phyloP scores from a whole-genome alignment of 2,329 filamentous ascomycete species.

The Exutisphaerella laricina region DNA sequence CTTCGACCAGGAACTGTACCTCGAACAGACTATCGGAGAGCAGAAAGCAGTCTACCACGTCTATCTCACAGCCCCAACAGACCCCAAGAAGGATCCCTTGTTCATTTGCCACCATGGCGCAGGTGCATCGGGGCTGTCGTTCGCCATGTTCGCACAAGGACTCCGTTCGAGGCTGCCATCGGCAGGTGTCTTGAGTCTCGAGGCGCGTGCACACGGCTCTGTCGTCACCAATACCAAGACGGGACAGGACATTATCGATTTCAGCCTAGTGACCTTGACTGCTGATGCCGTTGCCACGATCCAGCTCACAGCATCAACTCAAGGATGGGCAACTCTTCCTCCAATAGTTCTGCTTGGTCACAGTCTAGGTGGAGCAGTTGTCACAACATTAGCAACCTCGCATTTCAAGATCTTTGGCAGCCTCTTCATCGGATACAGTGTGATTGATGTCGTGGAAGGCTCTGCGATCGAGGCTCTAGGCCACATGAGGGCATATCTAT shows the following conservation, averaged over 20 bases:
- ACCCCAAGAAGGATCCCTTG: constrained; percentile 61
- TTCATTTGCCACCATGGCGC: constrained; percentile 95
- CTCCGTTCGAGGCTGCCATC: constrained; percentile 70
- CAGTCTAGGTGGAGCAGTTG: constrained; percentile 84
- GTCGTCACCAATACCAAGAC: constrained; percentile 47
- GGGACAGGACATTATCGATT: constrained; percentile 50
- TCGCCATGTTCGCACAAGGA: constrained; percentile 73
- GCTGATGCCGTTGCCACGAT: constrained; percentile 68
- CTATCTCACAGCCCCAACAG: constrained; percentile 73
- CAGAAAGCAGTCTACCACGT: constrained; percentile 65
- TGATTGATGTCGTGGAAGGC: constrained; percentile 91
- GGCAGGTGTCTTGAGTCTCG: constrained; percentile 77
- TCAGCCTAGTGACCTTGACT: constrained; percentile 67
- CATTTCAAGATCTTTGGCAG: constrained; percentile 50
- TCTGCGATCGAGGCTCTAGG: constrained; percentile 91
- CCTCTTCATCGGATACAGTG: constrained; percentile 74
- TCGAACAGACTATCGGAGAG: constrained; percentile 46
- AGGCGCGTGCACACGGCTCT: constrained; percentile 81
- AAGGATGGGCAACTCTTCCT: constrained; percentile 70
- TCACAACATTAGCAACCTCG: constrained; percentile 68
- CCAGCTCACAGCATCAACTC: constrained; percentile 57
- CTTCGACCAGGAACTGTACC: constrained; percentile 80
- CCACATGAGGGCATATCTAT: constrained; percentile 89
- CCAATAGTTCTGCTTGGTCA: constrained; percentile 81
- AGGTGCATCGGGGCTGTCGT: constrained; percentile 87